Percentiles rank a stretch among this genome's conserved stretches.
Conservation (phyloP, 1,284 basidiomycete genomes). For the Cryptococcus sp. region DNA sequence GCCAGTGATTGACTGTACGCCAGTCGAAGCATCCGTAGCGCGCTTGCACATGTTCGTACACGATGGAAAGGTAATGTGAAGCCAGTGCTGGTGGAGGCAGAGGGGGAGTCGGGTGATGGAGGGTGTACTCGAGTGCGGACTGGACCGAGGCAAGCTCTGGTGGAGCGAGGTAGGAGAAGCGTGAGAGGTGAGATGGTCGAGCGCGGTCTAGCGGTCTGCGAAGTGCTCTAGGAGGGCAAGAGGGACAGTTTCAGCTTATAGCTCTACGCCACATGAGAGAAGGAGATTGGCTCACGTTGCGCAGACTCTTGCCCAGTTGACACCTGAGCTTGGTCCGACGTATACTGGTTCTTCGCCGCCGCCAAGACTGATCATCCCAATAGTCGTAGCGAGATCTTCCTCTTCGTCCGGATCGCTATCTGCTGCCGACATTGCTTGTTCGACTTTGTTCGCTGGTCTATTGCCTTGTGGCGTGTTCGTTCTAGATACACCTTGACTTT, state of each 20-base stretch:
- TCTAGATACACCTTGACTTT: not conserved
- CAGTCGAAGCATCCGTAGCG: conserved; percentile 37
- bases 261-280: not conserved
- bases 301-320: conserved; percentile 39
- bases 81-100: conserved; percentile 28
- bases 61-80: conserved; percentile 25
- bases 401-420: conserved; percentile 14
- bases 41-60: conserved; percentile 37
- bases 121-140: conserved; percentile 30
- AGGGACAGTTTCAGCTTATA: not conserved
- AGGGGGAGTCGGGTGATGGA: conserved; percentile 30
- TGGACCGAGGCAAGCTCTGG: conserved; percentile 29
- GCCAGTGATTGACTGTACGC: conserved; percentile 30
- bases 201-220: conserved; percentile 22
- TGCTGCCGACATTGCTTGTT: not conserved
- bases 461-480: not conserved
- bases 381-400: conserved; percentile 30
- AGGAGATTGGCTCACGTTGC: conserved; percentile 25
- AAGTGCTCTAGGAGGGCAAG: conserved; percentile 14
- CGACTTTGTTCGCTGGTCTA: not conserved
- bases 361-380: conserved; percentile 30
- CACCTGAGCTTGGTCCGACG: conserved; percentile 34
- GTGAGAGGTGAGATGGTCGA: conserved; percentile 22
- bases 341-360: conserved; percentile 35
- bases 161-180: conserved; percentile 32